phyloP scores from a whole-genome alignment of 2,329 filamentous ascomycete species.

The Diaporthe aspalathi region DNA sequence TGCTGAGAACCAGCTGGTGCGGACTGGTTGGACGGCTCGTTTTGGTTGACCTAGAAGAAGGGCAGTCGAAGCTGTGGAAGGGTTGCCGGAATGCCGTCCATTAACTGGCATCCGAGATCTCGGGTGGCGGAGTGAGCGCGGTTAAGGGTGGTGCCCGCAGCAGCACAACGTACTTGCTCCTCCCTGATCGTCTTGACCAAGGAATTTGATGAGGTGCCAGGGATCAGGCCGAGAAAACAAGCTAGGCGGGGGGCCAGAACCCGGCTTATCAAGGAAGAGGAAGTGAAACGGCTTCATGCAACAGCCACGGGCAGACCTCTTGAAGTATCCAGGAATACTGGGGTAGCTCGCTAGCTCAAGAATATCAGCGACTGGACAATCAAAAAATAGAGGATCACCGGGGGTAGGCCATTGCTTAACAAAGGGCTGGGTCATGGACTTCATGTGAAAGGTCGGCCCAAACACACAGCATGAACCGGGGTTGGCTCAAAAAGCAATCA shows the following conservation, averaged over 20 bases:
- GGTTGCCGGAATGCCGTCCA: slow-evolving; percentile 22
- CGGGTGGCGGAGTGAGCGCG: slow-evolving; percentile 1
- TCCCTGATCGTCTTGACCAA: slow-evolving; percentile 21
- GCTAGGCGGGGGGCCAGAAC: slow-evolving; percentile 28
- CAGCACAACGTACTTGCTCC: slow-evolving; percentile 12
- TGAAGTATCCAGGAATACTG: slow-evolving; percentile 3
- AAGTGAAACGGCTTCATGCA: slow-evolving; percentile 36
- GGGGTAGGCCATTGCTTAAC: slow-evolving; percentile 19
- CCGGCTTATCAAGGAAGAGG: slow-evolving; percentile 26
- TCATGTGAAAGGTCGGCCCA: neutral
- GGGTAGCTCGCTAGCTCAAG: slow-evolving; percentile 12
- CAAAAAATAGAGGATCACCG: neutral
- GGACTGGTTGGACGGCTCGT: neutral
- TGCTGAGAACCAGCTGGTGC: neutral
- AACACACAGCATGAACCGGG: neutral
- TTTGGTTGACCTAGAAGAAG: neutral
- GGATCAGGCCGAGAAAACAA: slow-evolving; percentile 12
- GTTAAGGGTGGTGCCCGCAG: slow-evolving; percentile 12
- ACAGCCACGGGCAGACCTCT: slow-evolving; percentile 23
- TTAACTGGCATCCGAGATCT: slow-evolving; percentile 28
- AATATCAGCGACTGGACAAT: slow-evolving; percentile 34
- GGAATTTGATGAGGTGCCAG: slow-evolving; percentile 17
- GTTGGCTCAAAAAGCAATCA: slow-evolving; percentile 3
- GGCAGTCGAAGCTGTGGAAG: slow-evolving; percentile 2
- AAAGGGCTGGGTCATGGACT: neutral